These are phyloP conservation scores for Linnemannia hyalina DNA, from an alignment of 192 early-diverging fungal species.

Conservation along the genomic window DNA sequence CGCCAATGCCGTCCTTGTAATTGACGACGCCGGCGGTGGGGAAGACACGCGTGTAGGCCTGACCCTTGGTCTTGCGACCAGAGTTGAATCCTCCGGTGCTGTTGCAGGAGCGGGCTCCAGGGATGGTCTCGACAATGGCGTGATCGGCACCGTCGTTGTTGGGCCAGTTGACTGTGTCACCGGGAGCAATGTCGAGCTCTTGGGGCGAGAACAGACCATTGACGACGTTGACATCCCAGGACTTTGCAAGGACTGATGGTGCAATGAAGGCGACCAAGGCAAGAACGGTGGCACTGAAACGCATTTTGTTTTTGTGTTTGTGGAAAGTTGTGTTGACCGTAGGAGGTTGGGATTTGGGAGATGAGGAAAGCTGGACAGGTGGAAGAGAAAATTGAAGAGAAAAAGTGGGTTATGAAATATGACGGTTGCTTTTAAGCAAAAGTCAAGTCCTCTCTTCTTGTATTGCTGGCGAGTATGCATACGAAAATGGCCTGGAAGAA, in stretches of 20 bases:
- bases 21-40: conserved; percentile 8
- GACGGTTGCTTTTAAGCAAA: background rate
- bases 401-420: background rate
- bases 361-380: background rate
- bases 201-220: conserved; percentile 23
- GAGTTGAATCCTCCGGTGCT: conserved; percentile 49
- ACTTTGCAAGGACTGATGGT: conserved; percentile 30
- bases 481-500: background rate
- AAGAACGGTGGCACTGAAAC: conserved; percentile 15
- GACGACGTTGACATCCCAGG: conserved; percentile 34
- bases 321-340: background rate
- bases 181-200: conserved; percentile 21
- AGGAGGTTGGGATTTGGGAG: background rate
- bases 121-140: conserved; percentile 37
- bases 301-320: conserved; percentile 13
- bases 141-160: conserved; percentile 34
- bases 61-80: conserved; percentile 22
- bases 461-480: background rate
- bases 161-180: conserved; percentile 50
- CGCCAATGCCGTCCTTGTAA: conserved; percentile 50
- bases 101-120: conserved; percentile 28
- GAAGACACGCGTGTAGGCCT: conserved; percentile 35
- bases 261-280: conserved; percentile 7
- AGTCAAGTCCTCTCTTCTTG: background rate
- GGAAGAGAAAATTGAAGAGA: background rate